A percentile compares a stretch with the other conserved stretches of the same genome.
Conservation (phyloP, 2,329 filamentous ascomycete species). For the Aspergillus sp. region DNA sequence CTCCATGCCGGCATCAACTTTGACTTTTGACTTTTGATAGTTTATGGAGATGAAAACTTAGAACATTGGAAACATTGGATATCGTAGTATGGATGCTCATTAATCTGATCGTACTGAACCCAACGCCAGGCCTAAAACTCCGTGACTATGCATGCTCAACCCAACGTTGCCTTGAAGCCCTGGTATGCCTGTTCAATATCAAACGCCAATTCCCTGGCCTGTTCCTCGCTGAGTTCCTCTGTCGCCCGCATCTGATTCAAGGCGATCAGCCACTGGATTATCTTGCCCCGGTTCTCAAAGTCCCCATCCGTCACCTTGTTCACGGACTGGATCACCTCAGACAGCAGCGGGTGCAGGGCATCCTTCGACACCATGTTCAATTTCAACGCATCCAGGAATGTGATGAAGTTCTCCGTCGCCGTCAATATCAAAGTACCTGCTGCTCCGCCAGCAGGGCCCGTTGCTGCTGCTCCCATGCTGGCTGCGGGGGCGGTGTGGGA, state of each 20-base stretch:
- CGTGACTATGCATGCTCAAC: slow-evolving; percentile 31
- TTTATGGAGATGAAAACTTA: background rate
- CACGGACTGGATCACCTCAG: slow-evolving; percentile 93
- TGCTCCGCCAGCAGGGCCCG: slow-evolving; percentile 31
- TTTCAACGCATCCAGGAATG: slow-evolving; percentile 89
- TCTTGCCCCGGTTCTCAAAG: slow-evolving; percentile 93
- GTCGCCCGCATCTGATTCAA: slow-evolving; percentile 97
- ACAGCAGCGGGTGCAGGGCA: slow-evolving; percentile 88
- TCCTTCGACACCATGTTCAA: slow-evolving; percentile 92
- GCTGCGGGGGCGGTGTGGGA: slow-evolving; percentile 45
- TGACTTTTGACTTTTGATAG: background rate
- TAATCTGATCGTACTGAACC: background rate
- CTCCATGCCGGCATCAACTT: background rate
- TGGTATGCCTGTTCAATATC: slow-evolving; percentile 94
- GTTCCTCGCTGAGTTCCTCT: slow-evolving; percentile 81
- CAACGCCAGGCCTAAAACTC: background rate
- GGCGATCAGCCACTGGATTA: slow-evolving; percentile 96
- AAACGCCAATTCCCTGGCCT: slow-evolving; percentile 82
- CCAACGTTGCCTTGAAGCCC: slow-evolving; percentile 80
- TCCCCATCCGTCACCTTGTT: slow-evolving; percentile 95
- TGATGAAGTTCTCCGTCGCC: slow-evolving; percentile 98
- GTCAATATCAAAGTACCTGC: slow-evolving; percentile 71
- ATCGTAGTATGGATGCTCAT: no score
- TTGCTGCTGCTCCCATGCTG: slow-evolving; percentile 28
- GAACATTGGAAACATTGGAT: no score